Conservation (phyloP, 78 protist genomes). For the Chrysochromulina parva region DNA sequence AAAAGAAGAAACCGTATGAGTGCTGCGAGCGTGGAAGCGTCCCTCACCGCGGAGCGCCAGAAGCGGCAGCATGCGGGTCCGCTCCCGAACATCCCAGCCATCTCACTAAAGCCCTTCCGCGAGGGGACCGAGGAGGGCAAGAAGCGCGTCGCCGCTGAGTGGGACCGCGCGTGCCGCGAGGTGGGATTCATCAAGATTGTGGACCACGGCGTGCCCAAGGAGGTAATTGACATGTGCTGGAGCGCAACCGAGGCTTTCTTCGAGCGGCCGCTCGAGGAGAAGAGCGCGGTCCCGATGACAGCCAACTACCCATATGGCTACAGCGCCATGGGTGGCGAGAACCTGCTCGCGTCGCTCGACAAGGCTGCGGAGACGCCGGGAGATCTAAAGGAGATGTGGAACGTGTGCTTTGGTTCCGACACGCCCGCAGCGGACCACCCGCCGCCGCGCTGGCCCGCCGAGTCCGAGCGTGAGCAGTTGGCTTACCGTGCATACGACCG, state of each 20-base stretch:
- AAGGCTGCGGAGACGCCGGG: not conserved
- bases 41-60: not conserved
- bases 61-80: not conserved
- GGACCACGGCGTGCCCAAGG: not conserved
- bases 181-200: not conserved
- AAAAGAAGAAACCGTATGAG: too few relatives aligned
- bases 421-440: not conserved
- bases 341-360: not conserved
- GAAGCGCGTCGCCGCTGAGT: not conserved
- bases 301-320: slow-evolving; percentile 10
- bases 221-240: not conserved
- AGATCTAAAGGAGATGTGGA: not conserved
- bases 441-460: not conserved
- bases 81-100: not conserved
- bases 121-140: not conserved
- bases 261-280: not conserved
- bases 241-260: not conserved
- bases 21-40: not conserved
- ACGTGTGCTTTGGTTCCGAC: not conserved
- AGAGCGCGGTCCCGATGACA: not conserved
- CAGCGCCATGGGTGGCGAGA: not conserved
- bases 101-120: not conserved
- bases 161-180: not conserved
- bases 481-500: not conserved
- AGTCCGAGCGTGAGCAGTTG: not conserved